Evolutionary conservation across 202 grass and related monocot species (phyloP).

Genomic region (Dendrocalamus latiflorus): DNA sequence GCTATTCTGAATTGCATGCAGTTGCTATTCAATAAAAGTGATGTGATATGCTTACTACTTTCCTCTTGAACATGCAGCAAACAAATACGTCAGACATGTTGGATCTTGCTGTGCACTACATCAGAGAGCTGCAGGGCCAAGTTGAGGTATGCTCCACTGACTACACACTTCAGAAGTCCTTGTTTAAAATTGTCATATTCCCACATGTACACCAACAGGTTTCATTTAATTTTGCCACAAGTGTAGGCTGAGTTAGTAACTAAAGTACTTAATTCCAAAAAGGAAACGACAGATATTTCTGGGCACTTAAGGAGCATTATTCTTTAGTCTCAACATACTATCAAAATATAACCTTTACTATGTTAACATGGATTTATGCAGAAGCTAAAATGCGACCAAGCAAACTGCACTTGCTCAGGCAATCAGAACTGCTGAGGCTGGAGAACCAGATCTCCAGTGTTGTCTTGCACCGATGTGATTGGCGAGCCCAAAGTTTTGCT

Average conservation of each 20-base stretch:
- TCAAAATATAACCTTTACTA: not conserved
- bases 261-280: not conserved
- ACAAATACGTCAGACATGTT: conserved; percentile 95
- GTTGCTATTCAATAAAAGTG: not conserved
- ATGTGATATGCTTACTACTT: not conserved
- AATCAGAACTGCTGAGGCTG: conserved; percentile 27
- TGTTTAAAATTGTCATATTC: not conserved
- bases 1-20: not conserved
- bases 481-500: conserved; percentile 17
- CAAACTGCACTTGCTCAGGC: conserved; percentile 60
- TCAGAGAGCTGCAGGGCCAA: conserved; percentile 72
- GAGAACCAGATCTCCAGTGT: not conserved
- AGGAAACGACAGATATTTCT: not conserved
- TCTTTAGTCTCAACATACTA: not conserved
- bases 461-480: not conserved
- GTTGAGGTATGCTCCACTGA: conserved; percentile 56
- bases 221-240: not conserved
- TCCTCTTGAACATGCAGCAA: conserved; percentile 61
- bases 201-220: not conserved
- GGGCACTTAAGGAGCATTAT: not conserved
- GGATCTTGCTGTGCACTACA: conserved; percentile 84
- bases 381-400: conserved; percentile 75
- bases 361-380: conserved; percentile 32
- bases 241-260: not conserved
- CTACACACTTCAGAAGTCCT: not conserved